Evolutionary conservation across 2,329 filamentous ascomycete genomes (phyloP).

Genomic region (Camptophora hylomeconis): DNA sequence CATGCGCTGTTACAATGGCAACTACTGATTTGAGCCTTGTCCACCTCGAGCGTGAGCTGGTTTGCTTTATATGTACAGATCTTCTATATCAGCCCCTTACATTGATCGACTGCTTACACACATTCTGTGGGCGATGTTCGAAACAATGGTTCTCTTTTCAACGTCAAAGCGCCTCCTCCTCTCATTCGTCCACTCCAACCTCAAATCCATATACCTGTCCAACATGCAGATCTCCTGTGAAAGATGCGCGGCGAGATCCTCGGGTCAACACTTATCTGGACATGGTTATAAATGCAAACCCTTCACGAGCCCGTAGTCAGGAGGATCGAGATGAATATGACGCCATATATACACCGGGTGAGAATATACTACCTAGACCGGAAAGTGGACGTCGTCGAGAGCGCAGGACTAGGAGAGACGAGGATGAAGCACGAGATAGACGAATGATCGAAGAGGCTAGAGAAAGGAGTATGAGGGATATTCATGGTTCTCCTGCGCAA

Average conservation of each 20-base stretch:
- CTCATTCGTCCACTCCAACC: conserved; percentile 23
- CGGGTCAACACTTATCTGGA: conserved; percentile 81
- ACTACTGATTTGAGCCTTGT: conserved; percentile 24
- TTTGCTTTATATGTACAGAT: conserved; percentile 95
- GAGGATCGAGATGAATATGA: conserved; percentile 67
- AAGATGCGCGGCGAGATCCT: conserved; percentile 80
- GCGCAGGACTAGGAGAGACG: conserved; percentile 29
- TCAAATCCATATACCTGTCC: conserved; percentile 68
- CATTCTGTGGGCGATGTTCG: conserved; percentile 87
- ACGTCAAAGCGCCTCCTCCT: conserved; percentile 40
- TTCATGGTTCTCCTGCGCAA: conserved; percentile 18
- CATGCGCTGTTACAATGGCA: conserved; percentile 9
- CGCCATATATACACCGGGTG: conserved; percentile 56
- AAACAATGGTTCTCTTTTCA: conserved; percentile 94
- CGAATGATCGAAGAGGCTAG: conserved; percentile 59
- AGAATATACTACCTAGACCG: conserved; percentile 60
- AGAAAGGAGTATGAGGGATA: conserved; percentile 53
- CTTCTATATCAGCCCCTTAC: conserved; percentile 83
- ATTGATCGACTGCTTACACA: conserved; percentile 85
- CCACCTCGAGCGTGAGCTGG: conserved; percentile 86
- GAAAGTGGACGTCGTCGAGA: conserved; percentile 36
- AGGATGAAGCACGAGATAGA: conserved; percentile 45
- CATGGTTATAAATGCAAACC: conserved; percentile 71
- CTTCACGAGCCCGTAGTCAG: conserved; percentile 54
- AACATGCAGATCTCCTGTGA: conserved; percentile 74